Conservation (phyloP, 306 rosid species). For the Abrus pulchellus region DNA sequence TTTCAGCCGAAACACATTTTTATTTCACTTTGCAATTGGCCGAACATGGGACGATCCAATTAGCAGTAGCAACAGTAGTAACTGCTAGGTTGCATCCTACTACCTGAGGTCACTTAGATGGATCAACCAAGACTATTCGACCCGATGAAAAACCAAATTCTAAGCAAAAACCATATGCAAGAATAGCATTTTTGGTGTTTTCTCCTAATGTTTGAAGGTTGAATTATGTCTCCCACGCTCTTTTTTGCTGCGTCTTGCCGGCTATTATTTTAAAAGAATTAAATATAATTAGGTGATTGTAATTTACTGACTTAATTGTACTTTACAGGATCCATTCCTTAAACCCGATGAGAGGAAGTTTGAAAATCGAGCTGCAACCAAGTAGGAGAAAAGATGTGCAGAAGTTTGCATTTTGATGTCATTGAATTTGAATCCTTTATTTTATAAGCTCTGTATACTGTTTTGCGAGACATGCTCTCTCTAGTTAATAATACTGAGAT, state of each 20-base stretch:
- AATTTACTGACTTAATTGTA: conserved; percentile 10
- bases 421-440: not conserved
- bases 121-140: not conserved
- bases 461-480: conserved; percentile 43
- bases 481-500: conserved; percentile 51
- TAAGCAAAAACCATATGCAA: not conserved
- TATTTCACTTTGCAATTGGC: conserved; percentile 12
- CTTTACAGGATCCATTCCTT: conserved; percentile 72
- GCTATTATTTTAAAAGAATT: conserved; percentile 7
- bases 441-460: conserved; percentile 42
- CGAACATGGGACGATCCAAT: conserved; percentile 1
- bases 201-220: conserved; percentile 19
- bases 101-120: not conserved
- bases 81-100: not conserved
- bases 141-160: conserved; percentile 1
- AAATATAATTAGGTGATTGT: conserved; percentile 14
- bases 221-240: not conserved
- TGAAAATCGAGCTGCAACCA: conserved; percentile 55
- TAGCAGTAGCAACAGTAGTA: not conserved
- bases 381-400: conserved; percentile 49
- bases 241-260: not conserved
- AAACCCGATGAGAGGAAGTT: conserved; percentile 55
- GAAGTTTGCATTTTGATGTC: conserved; percentile 41
- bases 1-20: not conserved
- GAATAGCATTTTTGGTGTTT: not conserved